These are phyloP conservation scores for Hypomontagnella monticulosa DNA, from an alignment of 495 filamentous ascomycete genomes.

Conservation along the genomic window DNA sequence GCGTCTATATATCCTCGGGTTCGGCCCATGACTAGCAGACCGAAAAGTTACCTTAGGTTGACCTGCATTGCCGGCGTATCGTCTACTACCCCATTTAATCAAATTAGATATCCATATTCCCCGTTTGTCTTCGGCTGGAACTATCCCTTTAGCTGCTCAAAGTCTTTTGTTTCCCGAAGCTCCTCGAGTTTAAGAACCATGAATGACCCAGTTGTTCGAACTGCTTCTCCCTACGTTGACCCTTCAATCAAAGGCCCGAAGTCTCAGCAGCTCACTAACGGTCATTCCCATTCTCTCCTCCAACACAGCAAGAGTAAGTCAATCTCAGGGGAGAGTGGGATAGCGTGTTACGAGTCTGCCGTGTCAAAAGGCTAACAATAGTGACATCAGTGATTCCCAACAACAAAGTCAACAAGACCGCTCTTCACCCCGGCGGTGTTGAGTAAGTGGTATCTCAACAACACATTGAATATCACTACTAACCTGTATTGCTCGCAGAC, in stretches of 20 bases:
- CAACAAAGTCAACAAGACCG: constrained; percentile 84
- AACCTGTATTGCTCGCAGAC: constrained; percentile 62
- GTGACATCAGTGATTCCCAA: constrained; percentile 68
- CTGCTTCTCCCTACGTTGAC: constrained; percentile 61
- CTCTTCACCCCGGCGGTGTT: constrained; percentile 88
- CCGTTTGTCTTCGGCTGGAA: constrained; percentile 42
- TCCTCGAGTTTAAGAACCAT: constrained; percentile 57
- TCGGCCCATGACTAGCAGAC: constrained; percentile 45
- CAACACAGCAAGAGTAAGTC: constrained; percentile 55
- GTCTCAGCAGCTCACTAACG: constrained; percentile 52
- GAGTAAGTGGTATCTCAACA: constrained; percentile 68
- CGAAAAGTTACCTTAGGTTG: constrained; percentile 39
- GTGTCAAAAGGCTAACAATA: constrained; percentile 42
- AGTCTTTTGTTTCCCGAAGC: constrained; percentile 24
- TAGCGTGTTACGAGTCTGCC: neutral
- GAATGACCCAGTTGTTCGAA: constrained; percentile 59
- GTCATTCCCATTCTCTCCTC: constrained; percentile 38
- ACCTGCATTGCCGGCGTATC: constrained; percentile 41
- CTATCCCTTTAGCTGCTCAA: constrained; percentile 36
- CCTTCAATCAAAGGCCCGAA: constrained; percentile 58
- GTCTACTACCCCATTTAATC: constrained; percentile 49
- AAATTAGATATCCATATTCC: constrained; percentile 40
- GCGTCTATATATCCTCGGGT: constrained; percentile 52
- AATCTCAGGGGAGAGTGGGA: constrained; percentile 45
- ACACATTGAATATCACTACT: constrained; percentile 40